Evolutionary conservation across 495 filamentous ascomycete species (phyloP).

Genomic region (Podospora pseudocomata): DNA sequence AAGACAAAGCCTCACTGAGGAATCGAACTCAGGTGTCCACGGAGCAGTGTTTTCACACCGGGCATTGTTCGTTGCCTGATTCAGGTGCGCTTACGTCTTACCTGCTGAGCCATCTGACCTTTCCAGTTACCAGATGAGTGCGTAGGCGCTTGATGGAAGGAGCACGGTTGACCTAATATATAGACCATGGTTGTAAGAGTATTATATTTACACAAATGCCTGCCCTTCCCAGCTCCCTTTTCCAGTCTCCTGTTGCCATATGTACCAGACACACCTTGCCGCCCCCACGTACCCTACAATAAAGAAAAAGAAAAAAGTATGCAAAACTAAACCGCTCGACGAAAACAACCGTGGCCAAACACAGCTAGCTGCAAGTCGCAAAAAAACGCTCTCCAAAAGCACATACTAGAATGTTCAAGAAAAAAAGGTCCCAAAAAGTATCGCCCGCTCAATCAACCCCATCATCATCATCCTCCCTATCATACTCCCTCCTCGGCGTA

Average conservation of each 20-base stretch:
- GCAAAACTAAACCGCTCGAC: not conserved
- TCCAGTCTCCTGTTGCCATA: not conserved
- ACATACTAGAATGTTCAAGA: no score
- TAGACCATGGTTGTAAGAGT: not conserved
- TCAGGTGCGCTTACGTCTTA: no score
- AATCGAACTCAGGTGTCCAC: no score
- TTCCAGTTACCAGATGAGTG: no score
- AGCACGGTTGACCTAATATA: no score
- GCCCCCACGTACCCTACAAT: not conserved
- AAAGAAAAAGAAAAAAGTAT: not conserved
- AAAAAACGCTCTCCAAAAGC: not conserved
- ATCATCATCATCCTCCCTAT: constrained; percentile 24
- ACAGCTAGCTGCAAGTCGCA: not conserved
- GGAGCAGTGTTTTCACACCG: no score
- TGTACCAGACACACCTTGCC: not conserved
- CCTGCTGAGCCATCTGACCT: no score
- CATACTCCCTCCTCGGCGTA: not conserved
- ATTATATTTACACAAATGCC: not conserved
- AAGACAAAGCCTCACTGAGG: no score
- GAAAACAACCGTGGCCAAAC: not conserved
- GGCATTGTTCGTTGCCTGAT: no score
- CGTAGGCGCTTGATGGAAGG: no score
- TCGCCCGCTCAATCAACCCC: constrained; percentile 23
- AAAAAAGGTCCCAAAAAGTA: not conserved
- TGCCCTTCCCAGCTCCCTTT: not conserved